Conservation (phyloP, 139 green algal species). For the Tetradesmus obliquus region DNA sequence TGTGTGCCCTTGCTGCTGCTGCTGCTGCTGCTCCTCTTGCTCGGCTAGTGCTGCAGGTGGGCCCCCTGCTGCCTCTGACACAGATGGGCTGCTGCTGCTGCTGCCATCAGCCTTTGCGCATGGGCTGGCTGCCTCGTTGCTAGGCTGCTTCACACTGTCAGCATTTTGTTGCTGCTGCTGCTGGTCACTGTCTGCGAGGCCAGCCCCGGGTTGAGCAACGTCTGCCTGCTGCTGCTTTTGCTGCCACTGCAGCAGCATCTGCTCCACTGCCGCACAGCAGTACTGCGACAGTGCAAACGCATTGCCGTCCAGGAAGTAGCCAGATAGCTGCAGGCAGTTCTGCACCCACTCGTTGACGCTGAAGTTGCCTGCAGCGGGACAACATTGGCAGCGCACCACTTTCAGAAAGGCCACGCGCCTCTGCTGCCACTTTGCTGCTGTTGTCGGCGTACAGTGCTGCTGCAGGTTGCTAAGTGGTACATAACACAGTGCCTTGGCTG, state of each 20-base stretch:
- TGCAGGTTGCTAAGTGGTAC: too few relatives aligned
- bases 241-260: conserved; percentile 31
- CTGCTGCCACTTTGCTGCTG: too few relatives aligned
- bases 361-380: conserved; percentile 43
- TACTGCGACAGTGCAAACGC: conserved; percentile 59
- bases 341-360: conserved; percentile 66
- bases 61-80: conserved; percentile 1
- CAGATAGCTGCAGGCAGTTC: conserved; percentile 67
- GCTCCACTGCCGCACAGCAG: conserved; percentile 52
- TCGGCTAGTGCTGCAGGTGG: neutral
- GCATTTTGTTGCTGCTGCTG: neutral
- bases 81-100: conserved; percentile 4
- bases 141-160: neutral
- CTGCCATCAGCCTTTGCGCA: neutral
- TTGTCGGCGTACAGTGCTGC: too few relatives aligned
- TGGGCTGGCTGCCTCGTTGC: neutral
- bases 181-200: neutral
- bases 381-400: neutral
- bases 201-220: conserved; percentile 1
- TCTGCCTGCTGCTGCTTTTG: neutral
- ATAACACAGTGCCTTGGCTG: too few relatives aligned
- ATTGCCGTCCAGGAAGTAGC: conserved; percentile 56
- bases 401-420: neutral
- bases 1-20: conserved; percentile 5
- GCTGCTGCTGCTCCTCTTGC: neutral